These are phyloP conservation scores for Strigomonas culicis DNA, from an alignment of 208 protist species.

Conservation along the genomic window DNA sequence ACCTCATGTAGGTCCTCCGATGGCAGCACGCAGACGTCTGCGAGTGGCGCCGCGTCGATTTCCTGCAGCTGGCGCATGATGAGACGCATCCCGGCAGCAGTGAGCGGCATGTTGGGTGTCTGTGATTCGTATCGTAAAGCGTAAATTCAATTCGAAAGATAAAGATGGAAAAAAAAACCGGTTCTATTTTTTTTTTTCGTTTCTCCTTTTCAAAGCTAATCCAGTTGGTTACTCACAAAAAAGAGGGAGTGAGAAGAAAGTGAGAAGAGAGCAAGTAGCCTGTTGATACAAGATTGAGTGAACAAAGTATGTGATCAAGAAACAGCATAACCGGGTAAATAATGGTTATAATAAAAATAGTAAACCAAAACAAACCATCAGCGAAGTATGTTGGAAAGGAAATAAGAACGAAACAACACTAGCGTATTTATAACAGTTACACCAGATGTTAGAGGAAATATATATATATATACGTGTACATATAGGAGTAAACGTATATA, in stretches of 20 bases:
- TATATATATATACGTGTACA: too few relatives aligned
- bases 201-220: slow-evolving; percentile 14
- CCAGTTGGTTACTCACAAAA: not conserved
- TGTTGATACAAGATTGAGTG: too few relatives aligned
- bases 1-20: slow-evolving; percentile 93
- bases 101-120: slow-evolving; percentile 59
- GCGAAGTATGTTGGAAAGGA: too few relatives aligned
- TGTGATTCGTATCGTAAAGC: slow-evolving; percentile 1
- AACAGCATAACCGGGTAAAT: too few relatives aligned
- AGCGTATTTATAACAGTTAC: too few relatives aligned
- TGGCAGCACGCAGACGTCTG: slow-evolving; percentile 85
- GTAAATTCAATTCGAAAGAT: slow-evolving; percentile 2
- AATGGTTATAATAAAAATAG: too few relatives aligned
- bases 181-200: slow-evolving; percentile 15
- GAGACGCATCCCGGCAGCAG: slow-evolving; percentile 70
- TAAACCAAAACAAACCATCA: too few relatives aligned
- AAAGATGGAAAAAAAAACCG: slow-evolving; percentile 12
- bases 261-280: too few relatives aligned
- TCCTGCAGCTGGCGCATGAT: slow-evolving; percentile 84
- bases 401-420: too few relatives aligned
- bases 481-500: too few relatives aligned
- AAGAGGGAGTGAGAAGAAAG: slow-evolving; percentile 7
- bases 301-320: too few relatives aligned
- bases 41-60: slow-evolving; percentile 64
- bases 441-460: too few relatives aligned